Percentiles rank a stretch among this genome's conserved stretches.
Conservation (phyloP, 371 early-diverging fungal species). For the Nematocida sp. region DNA sequence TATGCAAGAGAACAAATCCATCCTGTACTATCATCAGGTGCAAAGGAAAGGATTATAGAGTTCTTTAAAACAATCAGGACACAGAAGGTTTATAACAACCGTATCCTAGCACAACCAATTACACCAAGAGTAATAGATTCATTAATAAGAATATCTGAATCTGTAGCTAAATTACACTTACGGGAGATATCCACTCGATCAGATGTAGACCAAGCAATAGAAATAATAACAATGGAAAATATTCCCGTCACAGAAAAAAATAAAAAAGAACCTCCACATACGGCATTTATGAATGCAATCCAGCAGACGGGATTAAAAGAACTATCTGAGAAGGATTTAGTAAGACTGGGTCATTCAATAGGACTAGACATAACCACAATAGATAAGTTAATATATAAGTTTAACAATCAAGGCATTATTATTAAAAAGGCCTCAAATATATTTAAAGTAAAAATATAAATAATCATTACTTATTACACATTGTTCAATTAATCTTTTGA, state of each 20-base stretch:
- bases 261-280: slow-evolving; percentile 32
- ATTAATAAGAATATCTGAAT: slow-evolving; percentile 64
- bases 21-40: slow-evolving; percentile 64
- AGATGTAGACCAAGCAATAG: slow-evolving; percentile 65
- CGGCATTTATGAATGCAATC: slow-evolving; percentile 21
- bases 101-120: slow-evolving; percentile 1
- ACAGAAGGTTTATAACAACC: slow-evolving; percentile 10
- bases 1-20: slow-evolving; percentile 64
- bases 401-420: slow-evolving; percentile 62
- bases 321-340: slow-evolving; percentile 35
- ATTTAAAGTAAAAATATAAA: slow-evolving; percentile 51
- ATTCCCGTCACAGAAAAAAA: slow-evolving; percentile 28
- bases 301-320: slow-evolving; percentile 3
- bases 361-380: slow-evolving; percentile 19
- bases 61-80: slow-evolving; percentile 24
- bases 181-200: slow-evolving; percentile 57
- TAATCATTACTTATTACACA: background rate
- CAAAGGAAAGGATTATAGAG: slow-evolving; percentile 46
- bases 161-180: slow-evolving; percentile 64
- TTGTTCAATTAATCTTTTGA: too few species aligned
- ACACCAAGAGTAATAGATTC: slow-evolving; percentile 64
- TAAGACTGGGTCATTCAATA: slow-evolving; percentile 8
- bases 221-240: slow-evolving; percentile 57
- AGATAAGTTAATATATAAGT: slow-evolving; percentile 50
- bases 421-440: slow-evolving; percentile 57